phyloP scores from a whole-genome alignment of 495 filamentous ascomycete genomes.

The Thozetella sp. region DNA sequence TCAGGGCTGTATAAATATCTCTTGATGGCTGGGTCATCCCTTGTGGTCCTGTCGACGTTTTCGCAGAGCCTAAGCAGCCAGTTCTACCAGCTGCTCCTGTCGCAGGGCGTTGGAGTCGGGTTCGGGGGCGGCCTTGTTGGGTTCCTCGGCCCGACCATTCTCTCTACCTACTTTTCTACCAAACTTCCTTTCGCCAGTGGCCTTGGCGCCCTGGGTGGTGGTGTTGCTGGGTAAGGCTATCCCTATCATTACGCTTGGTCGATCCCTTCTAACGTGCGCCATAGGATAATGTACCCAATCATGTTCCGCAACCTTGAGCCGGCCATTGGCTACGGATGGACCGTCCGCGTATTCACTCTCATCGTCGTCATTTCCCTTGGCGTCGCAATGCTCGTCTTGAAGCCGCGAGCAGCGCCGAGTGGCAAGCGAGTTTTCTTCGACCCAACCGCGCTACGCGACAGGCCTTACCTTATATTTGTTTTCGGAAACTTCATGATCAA shows the following conservation, averaged over 20 bases:
- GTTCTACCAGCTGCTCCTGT: background rate
- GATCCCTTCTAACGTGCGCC: background rate
- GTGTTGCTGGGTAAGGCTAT: conserved; percentile 51
- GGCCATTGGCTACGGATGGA: conserved; percentile 63
- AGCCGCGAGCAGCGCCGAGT: conserved; percentile 28
- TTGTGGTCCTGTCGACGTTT: background rate
- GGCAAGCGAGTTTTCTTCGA: conserved; percentile 26
- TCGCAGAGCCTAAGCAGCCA: conserved; percentile 1
- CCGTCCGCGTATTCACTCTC: conserved; percentile 62
- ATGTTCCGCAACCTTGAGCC: conserved; percentile 55
- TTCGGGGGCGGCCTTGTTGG: background rate
- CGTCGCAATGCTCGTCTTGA: conserved; percentile 45
- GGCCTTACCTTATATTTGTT: conserved; percentile 43
- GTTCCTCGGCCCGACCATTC: conserved; percentile 53
- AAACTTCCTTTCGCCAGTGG: conserved; percentile 72
- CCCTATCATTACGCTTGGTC: background rate
- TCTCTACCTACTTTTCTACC: conserved; percentile 72
- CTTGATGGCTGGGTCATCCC: background rate
- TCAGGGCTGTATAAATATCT: background rate
- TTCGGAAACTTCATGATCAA: conserved; percentile 63
- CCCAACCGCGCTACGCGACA: conserved; percentile 39
- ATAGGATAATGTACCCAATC: conserved; percentile 63
- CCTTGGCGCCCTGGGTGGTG: conserved; percentile 70
- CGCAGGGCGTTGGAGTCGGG: background rate
- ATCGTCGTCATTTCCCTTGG: conserved; percentile 48